Base-by-base conservation (phyloP, 1,284 basidiomycete species). In the Grifola frondosa region DNA sequence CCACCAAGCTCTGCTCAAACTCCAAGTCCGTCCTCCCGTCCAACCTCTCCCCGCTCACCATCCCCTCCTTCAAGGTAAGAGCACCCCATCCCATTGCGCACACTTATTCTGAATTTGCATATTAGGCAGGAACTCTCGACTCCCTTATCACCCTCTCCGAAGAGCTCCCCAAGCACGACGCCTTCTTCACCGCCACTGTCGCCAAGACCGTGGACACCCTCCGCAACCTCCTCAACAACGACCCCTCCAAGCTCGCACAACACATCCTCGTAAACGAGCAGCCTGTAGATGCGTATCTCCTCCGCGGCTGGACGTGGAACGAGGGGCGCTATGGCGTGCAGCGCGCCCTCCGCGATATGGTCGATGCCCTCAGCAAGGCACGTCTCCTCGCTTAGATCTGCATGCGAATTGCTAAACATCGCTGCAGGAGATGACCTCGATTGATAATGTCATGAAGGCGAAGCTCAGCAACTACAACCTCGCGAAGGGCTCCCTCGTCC, bases 161-260 rank as follows among this genome's bases (percentile, higher is more conserved):
- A 61, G 84, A 90, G 40, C 77, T 99, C 32, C 91, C 94, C 12
- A 98, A 97, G 70, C 82, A 89, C 50, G 97, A 99, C 57, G 63
- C 78, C n/a, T 80, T 80, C 70, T 94, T 97, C 71, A 97, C 91
- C 3, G 72, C 80, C 17, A 83, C 85, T 10, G 88, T 96, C 46
- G 89, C 89, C 49, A 98, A 97, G 76, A 88, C 89, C 19, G 91
- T 98, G 46, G 97, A 99, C 61, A 95, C 93, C 1, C 78, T 98
- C 37, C 88, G 94, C 35, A 91, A 88, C 52, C 78, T 99, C 41
- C 70, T 96, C 41, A 94, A 93, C 61, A 94, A 97, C 57, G 92
- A 97, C 61, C 80, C 88, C 9, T 62, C 75, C 30, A 92, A 92
- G 64, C 77, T 97, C 25, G 70, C 78, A 16, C 90, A 93, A 62